Evolutionary conservation across 306 rosid genomes (phyloP), one percentile per base, ranked within the genome.

Genomic region (Acmispon strigosus): DNA sequence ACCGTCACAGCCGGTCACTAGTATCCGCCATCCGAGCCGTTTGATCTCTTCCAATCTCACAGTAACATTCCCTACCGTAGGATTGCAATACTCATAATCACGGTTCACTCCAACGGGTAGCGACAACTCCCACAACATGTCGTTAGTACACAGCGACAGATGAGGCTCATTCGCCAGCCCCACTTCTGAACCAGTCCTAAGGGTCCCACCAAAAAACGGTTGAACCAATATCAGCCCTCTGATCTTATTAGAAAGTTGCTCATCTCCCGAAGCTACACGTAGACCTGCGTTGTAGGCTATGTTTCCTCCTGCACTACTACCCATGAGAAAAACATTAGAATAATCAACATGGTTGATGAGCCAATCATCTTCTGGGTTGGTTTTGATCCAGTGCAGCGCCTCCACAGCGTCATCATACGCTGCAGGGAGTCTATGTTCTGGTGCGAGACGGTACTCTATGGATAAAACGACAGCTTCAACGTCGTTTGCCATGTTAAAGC

Each of bases 191-290:
- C 10, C 58, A 0, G 76, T 81, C 76, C 84, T 77, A 5, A 7
- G 58, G 39, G 42, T 39, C 56, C 90, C 93, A 50, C 90, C 67
- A 18, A 85, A 88, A 57, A 20, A 74, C 0, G 88, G 88, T 19
- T 85, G 93, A 9, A 69, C 32, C 69, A 88, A 53, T 68, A 88
- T 70, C 10, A 88, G 63, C 81, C 86, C 93, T 74, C 16, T 24
- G 69, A 85, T 83, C 53, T 27, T 66, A 6, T 27, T 66, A 6
- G 60, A 2, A 5, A 67, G 10, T 13, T 56, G 53, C 9, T 42
- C 1, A 15, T 19, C 1, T 8, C 51, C 1, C 0, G 3, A 71
- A 16, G 24, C 74, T 57, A 49, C 60, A 18, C 83, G 88, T 10
- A 83, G 80, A 52, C 85, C 90, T 1, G 72, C 76, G 15, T 72